Evolutionary conservation across 164 flowering plant species (phyloP).

Genomic region (Magnolia kwangsiensis): DNA sequence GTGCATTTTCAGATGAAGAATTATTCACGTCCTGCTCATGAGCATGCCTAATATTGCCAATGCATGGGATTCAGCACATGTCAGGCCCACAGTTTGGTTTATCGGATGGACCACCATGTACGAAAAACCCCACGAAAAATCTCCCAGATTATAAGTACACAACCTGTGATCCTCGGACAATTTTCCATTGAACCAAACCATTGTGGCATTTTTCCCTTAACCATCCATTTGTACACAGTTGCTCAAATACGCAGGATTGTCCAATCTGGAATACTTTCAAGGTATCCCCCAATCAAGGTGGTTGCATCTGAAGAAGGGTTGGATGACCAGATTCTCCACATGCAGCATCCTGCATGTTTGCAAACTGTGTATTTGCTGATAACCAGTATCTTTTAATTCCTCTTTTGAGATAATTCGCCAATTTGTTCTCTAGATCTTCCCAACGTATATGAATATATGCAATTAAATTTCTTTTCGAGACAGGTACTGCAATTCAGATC

Average conservation of each 20-base stretch:
- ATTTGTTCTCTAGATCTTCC: neutral
- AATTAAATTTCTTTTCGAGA: neutral
- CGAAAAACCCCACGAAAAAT: too few species aligned
- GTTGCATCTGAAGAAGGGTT: neutral
- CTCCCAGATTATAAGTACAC: neutral
- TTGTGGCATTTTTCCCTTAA: too few species aligned
- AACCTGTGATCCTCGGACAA: neutral
- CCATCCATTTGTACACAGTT: too few species aligned
- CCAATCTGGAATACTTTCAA: neutral
- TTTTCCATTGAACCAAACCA: too few species aligned
- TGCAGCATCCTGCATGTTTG: too few species aligned
- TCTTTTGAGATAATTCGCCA: neutral
- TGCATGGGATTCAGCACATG: neutral
- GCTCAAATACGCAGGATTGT: too few species aligned
- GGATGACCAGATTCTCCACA: neutral
- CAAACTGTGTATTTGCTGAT: too few species aligned
- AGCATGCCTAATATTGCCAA: neutral
- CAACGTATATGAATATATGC: neutral
- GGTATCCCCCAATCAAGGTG: neutral
- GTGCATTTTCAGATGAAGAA: neutral
- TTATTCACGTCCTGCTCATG: too few species aligned
- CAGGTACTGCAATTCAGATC: neutral
- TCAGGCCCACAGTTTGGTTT: neutral
- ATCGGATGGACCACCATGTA: too few species aligned
- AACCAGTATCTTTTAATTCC: neutral